Percentiles rank a stretch among this genome's conserved stretches.
These are phyloP conservation scores for Ambrosiella xylebori DNA, from an alignment of 2,329 filamentous ascomycete genomes.

Conservation along the genomic window DNA sequence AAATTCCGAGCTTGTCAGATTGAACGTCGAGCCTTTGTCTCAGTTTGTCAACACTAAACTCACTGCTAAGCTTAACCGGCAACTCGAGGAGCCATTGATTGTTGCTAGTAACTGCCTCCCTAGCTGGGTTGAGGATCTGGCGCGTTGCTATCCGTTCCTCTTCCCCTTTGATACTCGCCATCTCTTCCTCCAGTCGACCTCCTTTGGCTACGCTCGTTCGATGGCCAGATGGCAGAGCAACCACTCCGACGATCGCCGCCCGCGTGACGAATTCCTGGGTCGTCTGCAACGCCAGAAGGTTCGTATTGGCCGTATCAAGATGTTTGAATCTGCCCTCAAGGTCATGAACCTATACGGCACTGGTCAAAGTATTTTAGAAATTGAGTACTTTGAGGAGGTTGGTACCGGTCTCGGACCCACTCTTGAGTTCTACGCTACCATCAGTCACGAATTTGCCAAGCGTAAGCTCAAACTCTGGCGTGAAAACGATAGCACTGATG, in stretches of 20 bases:
- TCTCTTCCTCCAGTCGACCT: conserved; percentile 91
- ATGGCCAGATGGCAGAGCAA: conserved; percentile 97
- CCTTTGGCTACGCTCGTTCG: conserved; percentile 90
- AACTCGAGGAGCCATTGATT: conserved; percentile 89
- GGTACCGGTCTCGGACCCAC: conserved; percentile 91
- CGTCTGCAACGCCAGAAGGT: conserved; percentile 91
- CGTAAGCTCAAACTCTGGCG: conserved; percentile 96
- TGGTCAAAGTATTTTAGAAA: conserved; percentile 89
- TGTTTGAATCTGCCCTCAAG: conserved; percentile 90
- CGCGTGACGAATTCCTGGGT: conserved; percentile 84
- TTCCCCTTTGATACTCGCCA: conserved; percentile 97
- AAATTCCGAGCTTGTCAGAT: conserved; percentile 49
- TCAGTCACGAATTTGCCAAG: conserved; percentile 92
- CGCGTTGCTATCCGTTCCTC: conserved; percentile 83
- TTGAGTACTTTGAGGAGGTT: conserved; percentile 98
- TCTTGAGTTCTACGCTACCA: conserved; percentile 92
- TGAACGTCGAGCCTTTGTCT: conserved; percentile 67
- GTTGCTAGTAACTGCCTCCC: conserved; percentile 94
- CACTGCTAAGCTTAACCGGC: conserved; percentile 91
- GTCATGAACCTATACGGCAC: conserved; percentile 97
- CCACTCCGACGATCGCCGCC: conserved; percentile 68
- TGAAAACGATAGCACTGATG: conserved; percentile 59
- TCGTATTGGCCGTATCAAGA: conserved; percentile 86
- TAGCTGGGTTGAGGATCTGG: conserved; percentile 88
- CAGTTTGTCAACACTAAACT: conserved; percentile 98